These are phyloP conservation scores for Aspergillus ruber DNA, from an alignment of 2,329 filamentous ascomycete species.

Conservation along the genomic window DNA sequence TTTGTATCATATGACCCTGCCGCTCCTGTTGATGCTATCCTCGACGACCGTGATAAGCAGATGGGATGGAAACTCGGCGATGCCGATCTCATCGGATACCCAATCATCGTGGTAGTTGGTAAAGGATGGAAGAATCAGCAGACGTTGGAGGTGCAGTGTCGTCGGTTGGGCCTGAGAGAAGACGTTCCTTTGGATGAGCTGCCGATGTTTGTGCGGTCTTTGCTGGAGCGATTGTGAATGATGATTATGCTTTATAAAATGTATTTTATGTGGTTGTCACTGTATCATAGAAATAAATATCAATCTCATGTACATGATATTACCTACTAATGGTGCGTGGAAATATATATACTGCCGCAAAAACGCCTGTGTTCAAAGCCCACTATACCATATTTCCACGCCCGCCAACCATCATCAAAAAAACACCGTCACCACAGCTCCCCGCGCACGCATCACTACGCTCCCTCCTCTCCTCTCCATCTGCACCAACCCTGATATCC, in stretches of 20 bases:
- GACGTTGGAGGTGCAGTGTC: slow-evolving; percentile 72
- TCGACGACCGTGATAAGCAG: slow-evolving; percentile 65
- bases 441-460: neutral
- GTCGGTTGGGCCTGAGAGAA: slow-evolving; percentile 57
- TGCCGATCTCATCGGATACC: slow-evolving; percentile 84
- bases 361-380: neutral
- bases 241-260: neutral
- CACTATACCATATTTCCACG: slow-evolving; percentile 4
- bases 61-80: slow-evolving; percentile 85
- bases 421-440: slow-evolving; percentile 1
- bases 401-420: neutral
- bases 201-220: slow-evolving; percentile 38
- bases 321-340: slow-evolving; percentile 4
- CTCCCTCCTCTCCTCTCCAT: neutral
- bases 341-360: neutral
- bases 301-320: neutral
- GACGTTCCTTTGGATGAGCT: slow-evolving; percentile 50
- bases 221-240: slow-evolving; percentile 48
- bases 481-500: neutral
- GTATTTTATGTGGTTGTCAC: neutral
- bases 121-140: slow-evolving; percentile 56
- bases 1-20: slow-evolving; percentile 33
- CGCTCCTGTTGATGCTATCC: slow-evolving; percentile 53
- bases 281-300: neutral
- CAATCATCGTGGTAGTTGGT: slow-evolving; percentile 73